Evolutionary conservation across 2,329 filamentous ascomycete genomes (phyloP), one percentile per base, ranked within the genome.

Genomic region (Penicillium concentricum): DNA sequence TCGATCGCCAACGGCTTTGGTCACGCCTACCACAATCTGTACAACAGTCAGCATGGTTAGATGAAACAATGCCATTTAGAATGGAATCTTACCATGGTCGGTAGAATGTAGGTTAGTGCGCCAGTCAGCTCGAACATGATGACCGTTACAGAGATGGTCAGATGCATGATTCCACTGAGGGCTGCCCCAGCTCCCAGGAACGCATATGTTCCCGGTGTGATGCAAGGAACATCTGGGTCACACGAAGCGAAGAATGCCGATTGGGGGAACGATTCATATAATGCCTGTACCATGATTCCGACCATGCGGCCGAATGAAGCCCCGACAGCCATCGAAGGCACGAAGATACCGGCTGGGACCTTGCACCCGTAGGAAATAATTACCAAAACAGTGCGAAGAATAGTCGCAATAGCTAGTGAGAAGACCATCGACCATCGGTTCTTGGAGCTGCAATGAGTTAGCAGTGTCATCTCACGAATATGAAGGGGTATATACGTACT

Each of bases 61-160:
- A 22, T 12, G 13, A 18, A 7, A 10, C 1, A 22, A 28, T 8
- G 6, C 0, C 8, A 22, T 30, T 26, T 2, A 18, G 34, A 7
- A 37, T 20, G 26, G 2, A 13, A 26, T 67, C 78, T 60, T 69
- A 83, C 81, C 94, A 99, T 99, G 15, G 93, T 97, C 0, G 94
- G 94, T 28, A 99, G 79, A 62, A 99, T 97, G 70, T 99, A 99
- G 2, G 92, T 96, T 58, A 97, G 79, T 7, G 94, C 94, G n/a
- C 94, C 94, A 0, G 94, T 99, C 47, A 99, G 83, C 75, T 99
- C 94, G 69, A 97, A 97, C 94, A 99, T 97, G 74, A 99, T 99
- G 68, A 99, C 94, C 2, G 97, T 93, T 10, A 99, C 92, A 0
- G 92, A 95, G 16, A 99, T 87, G 0, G 93, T 97, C 61, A 99